Conservation (phyloP, 2,329 filamentous ascomycete species). For the Phialocephala subalpina region DNA sequence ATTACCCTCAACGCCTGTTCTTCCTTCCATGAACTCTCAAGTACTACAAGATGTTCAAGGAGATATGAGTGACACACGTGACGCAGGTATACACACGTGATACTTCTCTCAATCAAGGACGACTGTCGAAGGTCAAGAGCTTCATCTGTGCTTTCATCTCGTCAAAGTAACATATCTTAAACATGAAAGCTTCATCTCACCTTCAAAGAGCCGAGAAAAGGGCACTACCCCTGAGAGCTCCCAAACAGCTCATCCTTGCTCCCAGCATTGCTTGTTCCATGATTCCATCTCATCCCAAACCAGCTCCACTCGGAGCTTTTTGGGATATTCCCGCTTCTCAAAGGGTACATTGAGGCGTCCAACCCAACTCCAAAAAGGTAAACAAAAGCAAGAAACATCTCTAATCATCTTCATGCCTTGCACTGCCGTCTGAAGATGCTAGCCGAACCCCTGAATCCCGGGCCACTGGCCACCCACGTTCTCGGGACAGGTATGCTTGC, state of each 20-base stretch:
- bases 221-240: not conserved
- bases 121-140: not conserved
- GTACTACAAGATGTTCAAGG: not conserved
- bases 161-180: not conserved
- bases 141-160: not conserved
- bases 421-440: not conserved
- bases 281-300: not conserved
- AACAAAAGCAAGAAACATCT: not conserved
- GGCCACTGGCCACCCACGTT: not conserved
- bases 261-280: not conserved
- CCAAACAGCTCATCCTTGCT: constrained; percentile 1
- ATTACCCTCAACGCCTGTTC: not conserved
- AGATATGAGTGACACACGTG: not conserved
- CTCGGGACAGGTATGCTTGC: not conserved
- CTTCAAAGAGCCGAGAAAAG: not conserved
- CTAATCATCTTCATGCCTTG: not conserved
- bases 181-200: not conserved
- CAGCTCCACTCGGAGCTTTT: not conserved
- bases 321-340: constrained; percentile 3
- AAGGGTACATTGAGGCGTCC: constrained; percentile 1
- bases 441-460: not conserved
- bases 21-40: not conserved
- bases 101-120: not conserved
- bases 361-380: not conserved
- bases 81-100: not conserved